phyloP scores from a whole-genome alignment of 2,329 filamentous ascomycete species.

The Ophiostoma ulmi region DNA sequence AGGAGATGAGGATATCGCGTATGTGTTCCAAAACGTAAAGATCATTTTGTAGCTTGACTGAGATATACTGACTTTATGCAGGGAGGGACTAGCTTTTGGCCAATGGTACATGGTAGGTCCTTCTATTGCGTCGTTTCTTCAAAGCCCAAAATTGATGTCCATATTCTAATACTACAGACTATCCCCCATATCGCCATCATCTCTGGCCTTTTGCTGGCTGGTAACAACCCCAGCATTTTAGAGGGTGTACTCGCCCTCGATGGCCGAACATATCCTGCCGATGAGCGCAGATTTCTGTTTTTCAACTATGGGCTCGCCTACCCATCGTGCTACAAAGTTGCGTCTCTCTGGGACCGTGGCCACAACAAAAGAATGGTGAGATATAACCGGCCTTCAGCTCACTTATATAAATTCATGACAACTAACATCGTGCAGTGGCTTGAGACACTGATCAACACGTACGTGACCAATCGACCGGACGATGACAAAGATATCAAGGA shows the following conservation, averaged over 20 bases:
- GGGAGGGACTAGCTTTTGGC: slow-evolving; percentile 26
- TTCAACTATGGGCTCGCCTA: slow-evolving; percentile 27
- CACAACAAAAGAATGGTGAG: slow-evolving; percentile 29
- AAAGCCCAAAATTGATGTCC: background rate
- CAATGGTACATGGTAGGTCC: slow-evolving; percentile 29
- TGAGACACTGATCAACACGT: slow-evolving; percentile 26
- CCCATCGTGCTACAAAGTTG: slow-evolving; percentile 31
- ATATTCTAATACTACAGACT: slow-evolving; percentile 20
- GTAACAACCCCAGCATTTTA: slow-evolving; percentile 33
- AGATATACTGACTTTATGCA: background rate
- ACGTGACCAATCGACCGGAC: background rate
- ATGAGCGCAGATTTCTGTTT: background rate
- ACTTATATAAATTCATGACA: too few species aligned
- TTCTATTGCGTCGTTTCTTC: background rate
- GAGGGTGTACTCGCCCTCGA: slow-evolving; percentile 30
- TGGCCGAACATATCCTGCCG: background rate
- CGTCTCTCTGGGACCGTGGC: slow-evolving; percentile 31
- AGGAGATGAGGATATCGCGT: slow-evolving; percentile 27
- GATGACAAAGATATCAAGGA: slow-evolving; percentile 25
- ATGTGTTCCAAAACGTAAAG: background rate
- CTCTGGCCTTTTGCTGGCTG: slow-evolving; percentile 30
- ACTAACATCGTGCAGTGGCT: slow-evolving; percentile 26
- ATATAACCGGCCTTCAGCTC: background rate
- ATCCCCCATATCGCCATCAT: slow-evolving; percentile 33
- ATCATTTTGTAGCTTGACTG: too few species aligned